These are phyloP conservation scores for Penicillium tannophilum DNA, from an alignment of 495 filamentous ascomycete genomes.

Conservation along the genomic window DNA sequence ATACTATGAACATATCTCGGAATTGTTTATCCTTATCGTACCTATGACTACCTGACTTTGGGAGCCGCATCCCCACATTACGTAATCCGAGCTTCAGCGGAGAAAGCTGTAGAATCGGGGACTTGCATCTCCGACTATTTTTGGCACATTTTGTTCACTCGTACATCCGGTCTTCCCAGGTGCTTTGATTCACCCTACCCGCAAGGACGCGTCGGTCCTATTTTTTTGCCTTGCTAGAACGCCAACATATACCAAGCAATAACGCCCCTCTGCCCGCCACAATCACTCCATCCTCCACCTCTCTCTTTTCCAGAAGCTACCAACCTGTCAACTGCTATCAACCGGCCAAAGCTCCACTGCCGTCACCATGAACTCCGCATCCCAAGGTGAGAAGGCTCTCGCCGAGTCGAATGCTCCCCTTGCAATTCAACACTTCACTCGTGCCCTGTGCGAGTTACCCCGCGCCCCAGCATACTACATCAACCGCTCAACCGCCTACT, in stretches of 20 bases:
- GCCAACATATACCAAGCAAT: not conserved
- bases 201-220: not conserved
- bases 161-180: not conserved
- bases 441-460: constrained; percentile 66
- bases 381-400: constrained; percentile 66
- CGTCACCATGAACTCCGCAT: constrained; percentile 59
- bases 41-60: not conserved
- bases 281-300: not conserved
- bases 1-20: constrained; percentile 4
- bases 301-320: not conserved
- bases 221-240: not conserved
- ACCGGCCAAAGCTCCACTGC: not conserved
- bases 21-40: not conserved
- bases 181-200: not conserved
- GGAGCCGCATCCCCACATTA: constrained; percentile 10
- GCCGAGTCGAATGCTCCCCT: constrained; percentile 59
- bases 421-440: constrained; percentile 74
- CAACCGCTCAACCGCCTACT: constrained; percentile 81
- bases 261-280: not conserved
- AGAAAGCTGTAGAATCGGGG: constrained; percentile 13
- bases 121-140: not conserved
- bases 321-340: too few relatives aligned
- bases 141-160: not conserved
- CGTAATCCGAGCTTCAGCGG: constrained; percentile 10
- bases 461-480: constrained; percentile 81